Evolutionary conservation across 164 flowering plant genomes (phyloP).

Genomic region (Kalanchoe fedtschenkoi): DNA sequence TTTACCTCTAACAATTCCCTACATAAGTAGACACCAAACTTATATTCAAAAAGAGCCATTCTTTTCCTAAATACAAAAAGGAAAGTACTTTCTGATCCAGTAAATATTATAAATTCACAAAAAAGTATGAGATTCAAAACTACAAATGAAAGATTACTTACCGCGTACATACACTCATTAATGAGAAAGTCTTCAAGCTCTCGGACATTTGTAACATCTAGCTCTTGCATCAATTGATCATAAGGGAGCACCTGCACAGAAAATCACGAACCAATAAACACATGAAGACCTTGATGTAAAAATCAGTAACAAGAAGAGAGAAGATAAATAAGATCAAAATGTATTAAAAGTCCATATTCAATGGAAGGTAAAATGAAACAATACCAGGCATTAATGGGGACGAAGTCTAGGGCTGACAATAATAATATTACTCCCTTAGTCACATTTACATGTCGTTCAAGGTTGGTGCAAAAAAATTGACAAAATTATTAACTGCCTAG

Average conservation of each 20-base stretch:
- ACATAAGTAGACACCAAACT: slow-evolving; percentile 6
- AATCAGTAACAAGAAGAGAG: neutral
- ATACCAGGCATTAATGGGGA: too few species aligned
- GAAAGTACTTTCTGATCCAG: neutral
- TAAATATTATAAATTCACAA: neutral
- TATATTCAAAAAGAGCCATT: neutral
- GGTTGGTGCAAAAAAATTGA: too few species aligned
- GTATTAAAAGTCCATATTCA: too few species aligned
- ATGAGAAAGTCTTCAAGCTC: slow-evolving; percentile 97
- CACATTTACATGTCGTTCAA: too few species aligned
- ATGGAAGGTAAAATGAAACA: too few species aligned
- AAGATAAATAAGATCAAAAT: neutral
- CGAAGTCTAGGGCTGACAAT: too few species aligned
- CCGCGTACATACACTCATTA: slow-evolving; percentile 98
- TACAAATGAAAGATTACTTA: slow-evolving; percentile 24
- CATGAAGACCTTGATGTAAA: neutral
- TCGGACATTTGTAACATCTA: slow-evolving; percentile 90
- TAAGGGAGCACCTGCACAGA: slow-evolving; percentile 68
- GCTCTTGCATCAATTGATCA: slow-evolving; percentile 75
- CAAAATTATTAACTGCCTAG: too few species aligned
- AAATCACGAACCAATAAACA: neutral
- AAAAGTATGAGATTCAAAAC: neutral
- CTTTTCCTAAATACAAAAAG: neutral
- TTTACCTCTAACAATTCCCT: slow-evolving; percentile 98
- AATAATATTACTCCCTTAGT: too few species aligned